Conservation (phyloP, 2,329 filamentous ascomycete genomes). For the Penicillium sp. region DNA sequence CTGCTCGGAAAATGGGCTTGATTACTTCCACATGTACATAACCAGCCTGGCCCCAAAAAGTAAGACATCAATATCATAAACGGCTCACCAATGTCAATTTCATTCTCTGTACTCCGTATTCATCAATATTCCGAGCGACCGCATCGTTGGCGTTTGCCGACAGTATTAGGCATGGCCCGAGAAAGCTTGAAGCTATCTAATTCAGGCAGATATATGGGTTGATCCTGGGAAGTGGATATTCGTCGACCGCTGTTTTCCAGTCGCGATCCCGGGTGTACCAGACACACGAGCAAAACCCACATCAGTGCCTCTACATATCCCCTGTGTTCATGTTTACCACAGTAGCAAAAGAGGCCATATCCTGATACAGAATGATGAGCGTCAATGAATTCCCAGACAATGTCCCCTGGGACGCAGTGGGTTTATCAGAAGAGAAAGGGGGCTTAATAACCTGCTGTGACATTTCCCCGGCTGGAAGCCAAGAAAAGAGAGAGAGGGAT, state of each 20-base stretch:
- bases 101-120: neutral
- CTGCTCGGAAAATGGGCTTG: slow-evolving; percentile 67
- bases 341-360: neutral
- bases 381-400: neutral
- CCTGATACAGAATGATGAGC: neutral
- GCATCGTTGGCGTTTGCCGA: neutral
- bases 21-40: neutral
- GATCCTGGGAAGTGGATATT: too few relatives aligned
- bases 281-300: neutral
- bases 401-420: neutral
- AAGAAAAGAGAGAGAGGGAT: neutral
- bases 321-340: neutral
- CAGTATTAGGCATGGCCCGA: neutral
- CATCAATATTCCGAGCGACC: neutral
- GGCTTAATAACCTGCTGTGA: neutral
- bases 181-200: too few relatives aligned
- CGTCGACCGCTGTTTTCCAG: too few relatives aligned
- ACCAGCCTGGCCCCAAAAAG: too few relatives aligned
- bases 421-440: neutral
- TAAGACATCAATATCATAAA: neutral
- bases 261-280: neutral
- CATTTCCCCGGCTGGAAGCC: neutral
- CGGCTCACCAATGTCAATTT: neutral
- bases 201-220: too few relatives aligned
- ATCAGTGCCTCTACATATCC: neutral